Conservation (phyloP, 352 stramenopile species). For the Blastocystis sp. region DNA sequence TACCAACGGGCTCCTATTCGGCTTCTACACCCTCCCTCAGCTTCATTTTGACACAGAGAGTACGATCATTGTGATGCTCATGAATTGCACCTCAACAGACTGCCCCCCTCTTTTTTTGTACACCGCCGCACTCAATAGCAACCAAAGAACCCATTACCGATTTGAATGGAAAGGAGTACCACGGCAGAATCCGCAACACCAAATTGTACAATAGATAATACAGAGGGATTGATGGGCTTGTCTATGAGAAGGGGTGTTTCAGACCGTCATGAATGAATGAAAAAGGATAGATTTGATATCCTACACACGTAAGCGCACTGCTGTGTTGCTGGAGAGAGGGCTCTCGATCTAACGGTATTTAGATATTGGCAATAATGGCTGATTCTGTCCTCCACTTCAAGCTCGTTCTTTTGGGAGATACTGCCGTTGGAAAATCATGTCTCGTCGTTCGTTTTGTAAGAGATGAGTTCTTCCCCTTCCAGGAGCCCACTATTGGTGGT, state of each 20-base stretch:
- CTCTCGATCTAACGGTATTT: neutral
- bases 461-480: constrained; percentile 99
- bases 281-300: neutral
- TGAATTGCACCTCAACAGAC: too few relatives aligned
- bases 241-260: neutral
- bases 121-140: too few relatives aligned
- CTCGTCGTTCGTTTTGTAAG: constrained; percentile 97
- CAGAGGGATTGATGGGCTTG: neutral
- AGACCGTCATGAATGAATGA: neutral
- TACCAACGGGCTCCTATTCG: too few relatives aligned
- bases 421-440: constrained; percentile 97
- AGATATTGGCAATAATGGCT: constrained; percentile 39
- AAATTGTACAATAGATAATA: neutral
- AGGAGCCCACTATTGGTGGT: constrained; percentile 89
- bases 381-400: constrained; percentile 86
- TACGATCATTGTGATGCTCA: too few relatives aligned
- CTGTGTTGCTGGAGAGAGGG: neutral
- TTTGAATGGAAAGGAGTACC: too few relatives aligned
- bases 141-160: too few relatives aligned
- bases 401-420: constrained; percentile 97
- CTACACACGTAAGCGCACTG: neutral
- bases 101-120: too few relatives aligned
- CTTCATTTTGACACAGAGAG: too few relatives aligned
- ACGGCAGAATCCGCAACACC: neutral
- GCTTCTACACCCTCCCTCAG: too few relatives aligned